Conservation (phyloP, 768 basidiomycete genomes). For the Dioszegia crocea region DNA sequence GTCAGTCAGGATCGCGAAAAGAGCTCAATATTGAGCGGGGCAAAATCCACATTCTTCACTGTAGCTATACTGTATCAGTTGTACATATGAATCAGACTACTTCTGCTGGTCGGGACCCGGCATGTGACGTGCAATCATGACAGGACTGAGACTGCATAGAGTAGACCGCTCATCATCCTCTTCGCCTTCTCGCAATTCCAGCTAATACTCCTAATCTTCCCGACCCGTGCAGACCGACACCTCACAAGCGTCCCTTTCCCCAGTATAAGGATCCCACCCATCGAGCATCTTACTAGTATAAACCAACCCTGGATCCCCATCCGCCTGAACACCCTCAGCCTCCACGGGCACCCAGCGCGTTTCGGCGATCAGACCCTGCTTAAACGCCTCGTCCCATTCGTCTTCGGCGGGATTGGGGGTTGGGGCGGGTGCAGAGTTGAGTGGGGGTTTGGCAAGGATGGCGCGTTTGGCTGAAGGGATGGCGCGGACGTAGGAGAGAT, state of each 20-base stretch:
- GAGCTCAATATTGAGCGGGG: too few species aligned
- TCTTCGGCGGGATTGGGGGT: conserved; percentile 38
- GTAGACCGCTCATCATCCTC: too few species aligned
- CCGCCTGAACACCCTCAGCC: conserved; percentile 35
- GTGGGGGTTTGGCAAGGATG: conserved; percentile 14
- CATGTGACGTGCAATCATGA: too few species aligned
- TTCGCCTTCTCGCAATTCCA: too few species aligned
- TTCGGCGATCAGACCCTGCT: conserved; percentile 40
- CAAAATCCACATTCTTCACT: too few species aligned
- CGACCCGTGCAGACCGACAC: conserved; percentile 38
- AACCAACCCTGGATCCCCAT: conserved; percentile 38
- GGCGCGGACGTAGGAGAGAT: conserved; percentile 46
- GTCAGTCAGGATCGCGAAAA: too few species aligned
- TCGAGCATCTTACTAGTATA: conserved; percentile 43
- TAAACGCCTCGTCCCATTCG: conserved; percentile 42
- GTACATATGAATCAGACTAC: too few species aligned
- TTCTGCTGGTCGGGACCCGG: too few species aligned
- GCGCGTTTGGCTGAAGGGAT: conserved; percentile 34
- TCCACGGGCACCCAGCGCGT: conserved; percentile 42
- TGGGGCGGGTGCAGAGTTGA: conserved; percentile 23
- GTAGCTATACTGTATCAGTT: too few species aligned
- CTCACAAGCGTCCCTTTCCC: conserved; percentile 46
- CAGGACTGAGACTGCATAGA: too few species aligned
- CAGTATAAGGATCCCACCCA: conserved; percentile 48
- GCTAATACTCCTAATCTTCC: conserved; percentile 31